Conservation (phyloP, 2,329 filamentous ascomycete genomes). For the Phyllosticta citribraziliensis region DNA sequence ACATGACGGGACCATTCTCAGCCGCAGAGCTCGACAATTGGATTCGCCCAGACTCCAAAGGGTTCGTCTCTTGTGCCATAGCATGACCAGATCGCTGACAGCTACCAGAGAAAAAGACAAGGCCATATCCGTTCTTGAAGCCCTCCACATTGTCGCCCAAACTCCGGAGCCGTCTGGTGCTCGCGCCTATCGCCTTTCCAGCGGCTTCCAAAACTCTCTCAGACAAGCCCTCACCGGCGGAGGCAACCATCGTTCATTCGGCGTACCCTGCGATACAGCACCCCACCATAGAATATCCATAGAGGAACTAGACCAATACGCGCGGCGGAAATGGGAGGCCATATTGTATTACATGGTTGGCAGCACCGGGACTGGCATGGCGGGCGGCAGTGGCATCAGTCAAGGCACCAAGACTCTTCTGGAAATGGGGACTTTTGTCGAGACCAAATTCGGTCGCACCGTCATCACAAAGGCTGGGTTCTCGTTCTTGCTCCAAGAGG, state of each 20-base stretch:
- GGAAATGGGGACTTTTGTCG: slow-evolving; percentile 70
- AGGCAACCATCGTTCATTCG: slow-evolving; percentile 79
- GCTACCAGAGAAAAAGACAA: slow-evolving; percentile 63
- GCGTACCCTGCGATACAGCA: slow-evolving; percentile 64
- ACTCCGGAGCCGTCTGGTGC: slow-evolving; percentile 48
- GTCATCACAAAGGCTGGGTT: slow-evolving; percentile 90
- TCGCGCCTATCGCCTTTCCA: slow-evolving; percentile 65
- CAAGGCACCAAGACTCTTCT: slow-evolving; percentile 73
- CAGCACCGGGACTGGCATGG: slow-evolving; percentile 39
- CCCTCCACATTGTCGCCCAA: slow-evolving; percentile 72
- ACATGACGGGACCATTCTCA: slow-evolving; percentile 71
- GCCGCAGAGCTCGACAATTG: slow-evolving; percentile 76
- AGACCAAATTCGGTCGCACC: slow-evolving; percentile 45
- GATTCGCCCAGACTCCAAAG: slow-evolving; percentile 60
- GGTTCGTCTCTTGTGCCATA: slow-evolving; percentile 26
- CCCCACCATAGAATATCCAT: slow-evolving; percentile 55
- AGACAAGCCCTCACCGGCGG: slow-evolving; percentile 81
- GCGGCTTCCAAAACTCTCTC: slow-evolving; percentile 74
- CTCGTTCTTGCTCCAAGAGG: slow-evolving; percentile 86
- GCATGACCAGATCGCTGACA: neutral
- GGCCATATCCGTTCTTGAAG: slow-evolving; percentile 68
- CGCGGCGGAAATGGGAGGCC: slow-evolving; percentile 84
- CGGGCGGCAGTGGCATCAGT: slow-evolving; percentile 25
- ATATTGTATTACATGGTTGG: slow-evolving; percentile 94
- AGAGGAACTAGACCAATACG: slow-evolving; percentile 69